Evolutionary conservation across 1,139 yeast genomes (phyloP).

Genomic region (Kluyveromyces sp.): DNA sequence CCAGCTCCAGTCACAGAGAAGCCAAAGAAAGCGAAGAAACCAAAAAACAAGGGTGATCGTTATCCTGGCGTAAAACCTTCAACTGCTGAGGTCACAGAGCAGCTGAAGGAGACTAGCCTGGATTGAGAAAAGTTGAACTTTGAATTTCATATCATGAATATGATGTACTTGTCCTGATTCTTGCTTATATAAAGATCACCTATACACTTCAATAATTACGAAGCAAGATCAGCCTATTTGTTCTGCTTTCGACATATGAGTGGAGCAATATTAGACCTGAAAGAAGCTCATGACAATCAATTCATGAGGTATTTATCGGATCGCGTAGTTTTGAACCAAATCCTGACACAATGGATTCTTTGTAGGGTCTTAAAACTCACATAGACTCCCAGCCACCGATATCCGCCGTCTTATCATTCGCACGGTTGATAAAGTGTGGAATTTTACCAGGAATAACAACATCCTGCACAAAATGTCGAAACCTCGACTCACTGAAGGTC

Average conservation of each 20-base stretch:
- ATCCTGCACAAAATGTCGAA: slow-evolving; percentile 57
- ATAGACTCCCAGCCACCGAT: slow-evolving; percentile 96
- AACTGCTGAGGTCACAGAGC: slow-evolving; percentile 31
- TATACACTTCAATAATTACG: too few relatives aligned
- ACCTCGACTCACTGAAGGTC: slow-evolving; percentile 54
- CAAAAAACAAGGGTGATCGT: slow-evolving; percentile 78
- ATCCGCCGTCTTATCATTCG: slow-evolving; percentile 70
- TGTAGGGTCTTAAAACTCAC: too few relatives aligned
- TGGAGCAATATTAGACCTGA: too few relatives aligned
- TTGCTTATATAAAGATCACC: too few relatives aligned
- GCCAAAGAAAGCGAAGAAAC: slow-evolving; percentile 62
- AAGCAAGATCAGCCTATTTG: too few relatives aligned
- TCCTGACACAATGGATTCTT: too few relatives aligned
- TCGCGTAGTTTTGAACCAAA: too few relatives aligned
- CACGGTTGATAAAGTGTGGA: slow-evolving; percentile 70
- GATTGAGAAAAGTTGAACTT: slow-evolving; percentile 12
- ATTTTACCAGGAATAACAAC: slow-evolving; percentile 78
- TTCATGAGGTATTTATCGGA: too few relatives aligned
- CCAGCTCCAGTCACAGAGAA: slow-evolving; percentile 62
- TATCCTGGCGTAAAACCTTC: slow-evolving; percentile 56
- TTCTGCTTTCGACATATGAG: too few relatives aligned
- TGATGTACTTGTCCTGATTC: too few relatives aligned
- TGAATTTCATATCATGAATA: background rate
- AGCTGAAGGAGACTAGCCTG: slow-evolving; percentile 33
- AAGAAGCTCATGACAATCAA: too few relatives aligned